phyloP scores from a whole-genome alignment of 768 basidiomycete species.

The Mrakia blollopis region DNA sequence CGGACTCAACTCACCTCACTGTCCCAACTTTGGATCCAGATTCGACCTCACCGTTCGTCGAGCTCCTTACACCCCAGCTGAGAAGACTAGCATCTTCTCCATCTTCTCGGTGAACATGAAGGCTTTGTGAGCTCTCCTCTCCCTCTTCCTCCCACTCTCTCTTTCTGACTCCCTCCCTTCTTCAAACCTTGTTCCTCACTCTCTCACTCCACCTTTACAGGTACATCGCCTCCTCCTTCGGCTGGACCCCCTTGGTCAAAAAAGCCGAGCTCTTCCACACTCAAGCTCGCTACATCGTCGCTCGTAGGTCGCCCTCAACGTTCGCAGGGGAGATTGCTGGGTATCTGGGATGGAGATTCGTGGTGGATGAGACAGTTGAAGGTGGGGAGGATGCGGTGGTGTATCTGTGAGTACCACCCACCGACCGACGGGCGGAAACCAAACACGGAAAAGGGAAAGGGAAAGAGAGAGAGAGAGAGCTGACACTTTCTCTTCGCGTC shows the following conservation, averaged over 20 bases:
- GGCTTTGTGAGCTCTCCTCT: not conserved
- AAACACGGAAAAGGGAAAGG: not conserved
- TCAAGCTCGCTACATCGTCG: slow-evolving; percentile 20
- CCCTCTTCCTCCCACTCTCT: not conserved
- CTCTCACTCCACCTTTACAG: not conserved
- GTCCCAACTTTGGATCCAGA: not conserved
- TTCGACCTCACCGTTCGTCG: not conserved
- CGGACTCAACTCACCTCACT: not conserved
- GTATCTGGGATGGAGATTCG: slow-evolving; percentile 11
- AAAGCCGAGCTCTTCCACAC: slow-evolving; percentile 22
- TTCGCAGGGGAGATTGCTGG: slow-evolving; percentile 7
- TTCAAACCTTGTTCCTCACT: too few relatives aligned
- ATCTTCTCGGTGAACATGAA: slow-evolving; percentile 15
- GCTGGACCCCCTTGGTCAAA: slow-evolving; percentile 17
- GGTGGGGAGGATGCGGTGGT: not conserved
- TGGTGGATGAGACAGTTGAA: not conserved
- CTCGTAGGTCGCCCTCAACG: not conserved
- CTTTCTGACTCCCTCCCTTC: not conserved
- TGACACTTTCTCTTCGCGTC: too few relatives aligned
- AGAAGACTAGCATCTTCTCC: not conserved
- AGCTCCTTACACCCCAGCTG: slow-evolving; percentile 8
- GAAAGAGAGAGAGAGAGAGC: not conserved
- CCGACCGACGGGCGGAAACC: not conserved
- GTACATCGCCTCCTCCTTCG: slow-evolving; percentile 19
- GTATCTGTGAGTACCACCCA: not conserved